Conservation (phyloP, 352 stramenopile genomes). For the Phytophthora ramorum region DNA sequence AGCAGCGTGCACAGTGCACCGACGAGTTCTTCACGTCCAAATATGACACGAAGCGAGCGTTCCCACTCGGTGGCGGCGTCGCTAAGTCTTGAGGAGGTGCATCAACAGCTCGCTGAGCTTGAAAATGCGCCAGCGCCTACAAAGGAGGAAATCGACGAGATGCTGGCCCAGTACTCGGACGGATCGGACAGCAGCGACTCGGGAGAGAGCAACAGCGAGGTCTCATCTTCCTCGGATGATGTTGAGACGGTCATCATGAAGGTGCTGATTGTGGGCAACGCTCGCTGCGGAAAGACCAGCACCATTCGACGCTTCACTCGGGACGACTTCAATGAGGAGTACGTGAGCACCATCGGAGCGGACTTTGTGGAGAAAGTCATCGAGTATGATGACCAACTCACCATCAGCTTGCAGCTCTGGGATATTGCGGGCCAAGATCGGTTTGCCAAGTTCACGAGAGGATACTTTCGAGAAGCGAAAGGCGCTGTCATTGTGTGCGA, state of each 20-base stretch:
- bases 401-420: constrained; percentile 85
- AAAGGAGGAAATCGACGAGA: constrained; percentile 65
- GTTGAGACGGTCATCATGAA: constrained; percentile 79
- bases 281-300: constrained; percentile 90
- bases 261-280: constrained; percentile 88
- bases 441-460: constrained; percentile 89
- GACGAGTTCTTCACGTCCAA: constrained; percentile 11
- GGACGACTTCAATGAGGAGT: constrained; percentile 79
- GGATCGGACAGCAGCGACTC: constrained; percentile 19
- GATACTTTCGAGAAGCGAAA: constrained; percentile 85
- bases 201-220: constrained; percentile 1
- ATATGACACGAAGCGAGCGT: constrained; percentile 2
- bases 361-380: constrained; percentile 89
- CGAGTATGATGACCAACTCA: constrained; percentile 59
- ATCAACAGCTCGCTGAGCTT: constrained; percentile 53
- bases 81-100: constrained; percentile 58
- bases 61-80: constrained; percentile 10
- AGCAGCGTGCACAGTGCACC: constrained; percentile 24
- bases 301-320: constrained; percentile 82
- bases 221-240: constrained; percentile 27
- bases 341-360: constrained; percentile 87
- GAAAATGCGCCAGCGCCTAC: constrained; percentile 51
- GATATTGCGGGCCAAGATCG: constrained; percentile 90
- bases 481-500: constrained; percentile 90
- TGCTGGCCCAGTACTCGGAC: constrained; percentile 64